Evolutionary conservation across 768 basidiomycete genomes (phyloP).

Genomic region (Pleurotus ostreatus): DNA sequence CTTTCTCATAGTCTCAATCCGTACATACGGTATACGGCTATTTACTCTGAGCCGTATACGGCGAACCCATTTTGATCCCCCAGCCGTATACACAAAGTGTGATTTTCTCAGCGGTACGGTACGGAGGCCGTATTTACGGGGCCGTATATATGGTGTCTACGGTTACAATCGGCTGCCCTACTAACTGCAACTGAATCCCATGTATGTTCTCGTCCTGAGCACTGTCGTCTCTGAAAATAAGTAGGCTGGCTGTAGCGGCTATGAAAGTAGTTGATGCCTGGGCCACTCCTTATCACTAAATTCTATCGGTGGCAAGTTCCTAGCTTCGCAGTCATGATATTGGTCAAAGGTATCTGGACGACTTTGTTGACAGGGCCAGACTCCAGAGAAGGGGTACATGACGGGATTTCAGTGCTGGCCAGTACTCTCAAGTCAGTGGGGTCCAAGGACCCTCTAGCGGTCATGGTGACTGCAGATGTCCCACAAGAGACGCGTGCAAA

Average conservation of each 20-base stretch:
- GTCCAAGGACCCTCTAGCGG: conserved; percentile 72
- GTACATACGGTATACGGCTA: background rate
- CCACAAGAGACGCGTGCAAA: conserved; percentile 49
- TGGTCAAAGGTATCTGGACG: conserved; percentile 40
- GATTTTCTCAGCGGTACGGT: background rate
- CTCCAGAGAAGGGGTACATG: conserved; percentile 53
- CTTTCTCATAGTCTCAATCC: background rate
- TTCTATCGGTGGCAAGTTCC: too few relatives aligned
- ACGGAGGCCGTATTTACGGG: background rate
- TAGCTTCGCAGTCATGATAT: background rate
- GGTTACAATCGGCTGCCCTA: background rate
- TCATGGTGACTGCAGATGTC: conserved; percentile 43
- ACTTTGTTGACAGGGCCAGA: conserved; percentile 24
- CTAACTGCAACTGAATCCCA: too few relatives aligned
- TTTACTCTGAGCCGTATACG: background rate
- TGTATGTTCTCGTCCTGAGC: too few relatives aligned
- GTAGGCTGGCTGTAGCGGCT: too few relatives aligned
- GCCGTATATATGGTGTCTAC: background rate
- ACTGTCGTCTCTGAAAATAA: too few relatives aligned
- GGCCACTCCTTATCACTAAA: too few relatives aligned
- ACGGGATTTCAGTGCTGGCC: conserved; percentile 65
- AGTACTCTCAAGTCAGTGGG: too few relatives aligned
- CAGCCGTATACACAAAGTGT: background rate
- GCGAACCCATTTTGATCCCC: background rate
- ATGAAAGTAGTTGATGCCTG: too few relatives aligned